phyloP scores from a whole-genome alignment of 106 monocot genomes.

The Dioscorea alata region DNA sequence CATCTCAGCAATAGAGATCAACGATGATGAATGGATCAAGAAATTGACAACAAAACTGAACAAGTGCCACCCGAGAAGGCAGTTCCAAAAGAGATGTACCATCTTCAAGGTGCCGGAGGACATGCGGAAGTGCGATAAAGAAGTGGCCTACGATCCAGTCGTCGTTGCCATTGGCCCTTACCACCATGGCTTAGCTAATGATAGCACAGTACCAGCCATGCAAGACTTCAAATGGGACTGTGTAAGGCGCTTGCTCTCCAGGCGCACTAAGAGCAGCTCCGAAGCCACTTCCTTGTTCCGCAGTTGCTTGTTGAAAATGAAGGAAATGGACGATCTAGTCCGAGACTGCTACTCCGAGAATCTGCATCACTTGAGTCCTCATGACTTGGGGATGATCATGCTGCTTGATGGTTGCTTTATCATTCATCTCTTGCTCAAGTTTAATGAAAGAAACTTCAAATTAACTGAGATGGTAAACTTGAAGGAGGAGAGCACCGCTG shows the following conservation, averaged over 20 bases:
- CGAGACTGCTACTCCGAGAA: conserved; percentile 7
- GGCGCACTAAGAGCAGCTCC: background rate
- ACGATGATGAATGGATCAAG: too few species aligned
- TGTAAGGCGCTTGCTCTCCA: conserved; percentile 5
- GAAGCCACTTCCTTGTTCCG: background rate
- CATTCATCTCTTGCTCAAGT: background rate
- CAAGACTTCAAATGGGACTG: conserved; percentile 9
- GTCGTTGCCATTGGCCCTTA: conserved; percentile 20
- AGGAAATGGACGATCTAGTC: background rate
- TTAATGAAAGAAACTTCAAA: background rate
- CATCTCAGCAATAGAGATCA: too few species aligned
- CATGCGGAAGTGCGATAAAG: background rate
- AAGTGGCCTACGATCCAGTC: conserved; percentile 1
- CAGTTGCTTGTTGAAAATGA: background rate
- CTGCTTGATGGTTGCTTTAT: conserved; percentile 28
- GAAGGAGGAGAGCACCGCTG: too few species aligned
- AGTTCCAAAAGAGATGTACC: conserved; percentile 5
- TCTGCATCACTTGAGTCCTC: background rate
- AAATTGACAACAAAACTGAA: too few species aligned
- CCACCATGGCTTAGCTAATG: background rate
- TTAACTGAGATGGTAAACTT: background rate
- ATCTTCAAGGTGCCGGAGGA: too few species aligned
- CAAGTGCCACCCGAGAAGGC: too few species aligned
- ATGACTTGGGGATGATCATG: conserved; percentile 18
- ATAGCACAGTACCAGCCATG: background rate